These are phyloP conservation scores for Akanthomyces uredinophilus DNA, from an alignment of 2,329 filamentous ascomycete genomes.

Conservation along the genomic window DNA sequence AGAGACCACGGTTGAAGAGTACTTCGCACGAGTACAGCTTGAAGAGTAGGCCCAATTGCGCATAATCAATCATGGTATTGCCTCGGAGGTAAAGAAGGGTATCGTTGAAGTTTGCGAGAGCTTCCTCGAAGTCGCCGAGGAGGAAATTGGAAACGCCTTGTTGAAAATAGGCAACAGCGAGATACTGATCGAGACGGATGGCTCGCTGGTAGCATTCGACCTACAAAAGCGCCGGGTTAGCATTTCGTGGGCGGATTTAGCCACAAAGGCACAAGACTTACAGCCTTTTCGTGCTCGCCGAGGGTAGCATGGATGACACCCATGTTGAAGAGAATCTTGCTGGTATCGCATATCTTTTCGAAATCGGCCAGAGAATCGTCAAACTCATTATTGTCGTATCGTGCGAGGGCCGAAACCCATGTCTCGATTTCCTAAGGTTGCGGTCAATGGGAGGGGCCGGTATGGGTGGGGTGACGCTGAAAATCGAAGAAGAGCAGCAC, in stretches of 20 bases:
- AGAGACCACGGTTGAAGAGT: constrained; percentile 92
- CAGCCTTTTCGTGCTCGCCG: constrained; percentile 91
- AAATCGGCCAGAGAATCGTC: constrained; percentile 83
- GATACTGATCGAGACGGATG: constrained; percentile 84
- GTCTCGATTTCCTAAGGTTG: constrained; percentile 85
- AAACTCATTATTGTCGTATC: constrained; percentile 97
- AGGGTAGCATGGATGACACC: constrained; percentile 96
- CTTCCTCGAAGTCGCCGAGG: constrained; percentile 94
- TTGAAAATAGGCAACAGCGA: constrained; percentile 97
- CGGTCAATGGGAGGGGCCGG: background rate
- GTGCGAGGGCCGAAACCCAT: constrained; percentile 85
- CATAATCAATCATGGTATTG: constrained; percentile 97
- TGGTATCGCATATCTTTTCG: constrained; percentile 84
- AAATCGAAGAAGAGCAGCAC: constrained; percentile 16
- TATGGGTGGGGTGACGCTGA: background rate
- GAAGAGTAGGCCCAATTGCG: constrained; percentile 90
- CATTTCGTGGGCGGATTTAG: background rate
- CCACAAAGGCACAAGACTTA: constrained; percentile 44
- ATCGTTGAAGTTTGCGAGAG: constrained; percentile 97
- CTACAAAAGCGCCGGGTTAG: constrained; percentile 39
- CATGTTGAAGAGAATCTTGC: constrained; percentile 97
- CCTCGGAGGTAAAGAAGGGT: constrained; percentile 89
- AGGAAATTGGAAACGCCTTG: constrained; percentile 98
- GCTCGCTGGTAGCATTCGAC: constrained; percentile 93
- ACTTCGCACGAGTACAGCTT: constrained; percentile 97